Conservation (phyloP, 1,284 basidiomycete genomes). For the Trametes hirsuta region DNA sequence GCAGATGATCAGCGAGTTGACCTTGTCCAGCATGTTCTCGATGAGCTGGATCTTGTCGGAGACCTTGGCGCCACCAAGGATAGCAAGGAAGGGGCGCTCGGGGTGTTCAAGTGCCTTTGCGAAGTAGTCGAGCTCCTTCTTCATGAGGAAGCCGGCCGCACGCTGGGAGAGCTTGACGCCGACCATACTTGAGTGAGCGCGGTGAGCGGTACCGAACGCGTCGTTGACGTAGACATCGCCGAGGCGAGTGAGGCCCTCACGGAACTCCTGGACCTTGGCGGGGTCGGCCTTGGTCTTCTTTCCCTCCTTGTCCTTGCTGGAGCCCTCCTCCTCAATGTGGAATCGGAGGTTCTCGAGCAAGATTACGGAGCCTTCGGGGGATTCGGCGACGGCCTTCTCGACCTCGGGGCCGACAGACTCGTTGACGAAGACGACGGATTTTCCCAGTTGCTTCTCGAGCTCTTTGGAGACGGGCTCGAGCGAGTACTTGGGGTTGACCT, state of each 20-base stretch:
- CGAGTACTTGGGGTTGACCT: conserved; percentile 88
- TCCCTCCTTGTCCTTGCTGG: conserved; percentile 89
- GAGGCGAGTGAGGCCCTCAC: conserved; percentile 86
- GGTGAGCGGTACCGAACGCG: conserved; percentile 98
- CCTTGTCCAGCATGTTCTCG: conserved; percentile 99
- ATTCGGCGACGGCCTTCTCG: conserved; percentile 77
- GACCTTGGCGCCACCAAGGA: conserved; percentile 98
- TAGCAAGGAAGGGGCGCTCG: conserved; percentile 96
- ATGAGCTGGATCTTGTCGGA: conserved; percentile 99
- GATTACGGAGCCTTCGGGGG: conserved; percentile 81
- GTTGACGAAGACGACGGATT: conserved; percentile 79
- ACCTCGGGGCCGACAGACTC: conserved; percentile 90
- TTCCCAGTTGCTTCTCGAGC: conserved; percentile 71
- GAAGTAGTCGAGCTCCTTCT: conserved; percentile 99
- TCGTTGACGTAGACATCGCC: conserved; percentile 99
- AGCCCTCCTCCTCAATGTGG: conserved; percentile 98
- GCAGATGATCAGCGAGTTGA: conserved; percentile 95
- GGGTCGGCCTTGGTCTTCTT: conserved; percentile 93
- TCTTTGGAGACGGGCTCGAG: conserved; percentile 86
- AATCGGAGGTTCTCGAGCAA: conserved; percentile 98
- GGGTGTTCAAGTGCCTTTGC: conserved; percentile 96
- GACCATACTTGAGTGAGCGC: conserved; percentile 98
- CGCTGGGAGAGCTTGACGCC: conserved; percentile 93
- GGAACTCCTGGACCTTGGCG: conserved; percentile 83
- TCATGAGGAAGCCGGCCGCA: conserved; percentile 96